Evolutionary conservation across 176 grass and related monocot species (phyloP).

Genomic region (Luzula sylvatica): DNA sequence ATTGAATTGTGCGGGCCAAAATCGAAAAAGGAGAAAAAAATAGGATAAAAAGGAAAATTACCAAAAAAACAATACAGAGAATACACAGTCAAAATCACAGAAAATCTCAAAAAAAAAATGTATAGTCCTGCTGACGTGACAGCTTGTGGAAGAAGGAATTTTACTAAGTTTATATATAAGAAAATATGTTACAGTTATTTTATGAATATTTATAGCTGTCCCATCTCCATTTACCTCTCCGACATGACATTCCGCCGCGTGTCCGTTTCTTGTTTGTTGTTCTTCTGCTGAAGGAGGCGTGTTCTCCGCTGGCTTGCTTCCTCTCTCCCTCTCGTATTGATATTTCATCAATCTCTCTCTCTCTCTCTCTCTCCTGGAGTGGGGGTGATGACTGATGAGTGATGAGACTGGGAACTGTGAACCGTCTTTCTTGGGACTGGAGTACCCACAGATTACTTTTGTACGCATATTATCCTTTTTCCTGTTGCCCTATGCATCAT

Average conservation of each 20-base stretch:
- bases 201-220: constrained; percentile 54
- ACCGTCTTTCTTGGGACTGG: background rate
- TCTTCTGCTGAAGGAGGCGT: background rate
- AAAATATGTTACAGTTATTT: too few relatives aligned
- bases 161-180: too few relatives aligned
- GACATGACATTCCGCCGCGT: constrained; percentile 37
- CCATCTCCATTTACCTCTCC: constrained; percentile 19
- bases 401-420: background rate
- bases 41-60: too few relatives aligned
- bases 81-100: too few relatives aligned
- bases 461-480: background rate
- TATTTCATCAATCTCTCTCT: background rate
- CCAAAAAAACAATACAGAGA: too few relatives aligned
- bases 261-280: background rate
- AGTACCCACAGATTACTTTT: background rate
- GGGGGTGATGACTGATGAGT: background rate
- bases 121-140: too few relatives aligned
- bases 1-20: too few relatives aligned
- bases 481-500: too few relatives aligned
- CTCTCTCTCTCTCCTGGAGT: background rate
- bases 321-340: background rate
- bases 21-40: too few relatives aligned
- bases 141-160: too few relatives aligned
- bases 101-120: too few relatives aligned
- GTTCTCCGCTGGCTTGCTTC: background rate